phyloP scores from a whole-genome alignment of 176 grass and related monocot genomes.

The Bolboschoenus planiculmis region DNA sequence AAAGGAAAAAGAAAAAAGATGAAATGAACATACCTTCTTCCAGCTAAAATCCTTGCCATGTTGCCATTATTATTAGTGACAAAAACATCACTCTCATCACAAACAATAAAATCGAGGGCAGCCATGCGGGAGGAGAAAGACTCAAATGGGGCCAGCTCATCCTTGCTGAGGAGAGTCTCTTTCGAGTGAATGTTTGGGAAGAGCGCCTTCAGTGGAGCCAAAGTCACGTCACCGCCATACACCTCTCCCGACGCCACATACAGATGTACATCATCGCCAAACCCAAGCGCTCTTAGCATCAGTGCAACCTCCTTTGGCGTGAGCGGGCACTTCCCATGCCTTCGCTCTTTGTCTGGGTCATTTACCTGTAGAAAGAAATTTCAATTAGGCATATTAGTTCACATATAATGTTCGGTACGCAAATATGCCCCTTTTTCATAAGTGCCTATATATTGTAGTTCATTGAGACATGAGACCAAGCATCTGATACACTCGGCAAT shows the following conservation, averaged over 20 bases:
- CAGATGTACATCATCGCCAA: slow-evolving; percentile 65
- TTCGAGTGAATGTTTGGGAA: slow-evolving; percentile 92
- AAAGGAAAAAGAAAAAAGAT: not conserved
- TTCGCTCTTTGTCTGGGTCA: slow-evolving; percentile 71
- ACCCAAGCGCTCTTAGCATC: slow-evolving; percentile 83
- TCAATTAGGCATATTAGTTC: not conserved
- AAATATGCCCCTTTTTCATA: too few relatives aligned
- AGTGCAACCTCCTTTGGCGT: slow-evolving; percentile 84
- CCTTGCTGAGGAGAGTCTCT: slow-evolving; percentile 67
- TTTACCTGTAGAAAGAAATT: slow-evolving; percentile 39
- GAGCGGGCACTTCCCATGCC: slow-evolving; percentile 84
- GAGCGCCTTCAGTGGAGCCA: slow-evolving; percentile 74
- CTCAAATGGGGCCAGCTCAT: slow-evolving; percentile 62
- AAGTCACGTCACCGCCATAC: slow-evolving; percentile 70
- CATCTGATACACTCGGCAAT: not conserved
- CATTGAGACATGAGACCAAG: not conserved
- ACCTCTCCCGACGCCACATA: slow-evolving; percentile 92
- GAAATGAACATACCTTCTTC: slow-evolving; percentile 51
- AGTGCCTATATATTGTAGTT: not conserved
- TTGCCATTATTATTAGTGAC: slow-evolving; percentile 98
- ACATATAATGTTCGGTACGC: not conserved
- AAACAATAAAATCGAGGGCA: slow-evolving; percentile 87
- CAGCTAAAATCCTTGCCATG: slow-evolving; percentile 95
- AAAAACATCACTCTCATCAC: slow-evolving; percentile 70
- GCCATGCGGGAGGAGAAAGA: slow-evolving; percentile 92